Conservation (phyloP, 2,329 filamentous ascomycete species). For the Penicillium sp. region DNA sequence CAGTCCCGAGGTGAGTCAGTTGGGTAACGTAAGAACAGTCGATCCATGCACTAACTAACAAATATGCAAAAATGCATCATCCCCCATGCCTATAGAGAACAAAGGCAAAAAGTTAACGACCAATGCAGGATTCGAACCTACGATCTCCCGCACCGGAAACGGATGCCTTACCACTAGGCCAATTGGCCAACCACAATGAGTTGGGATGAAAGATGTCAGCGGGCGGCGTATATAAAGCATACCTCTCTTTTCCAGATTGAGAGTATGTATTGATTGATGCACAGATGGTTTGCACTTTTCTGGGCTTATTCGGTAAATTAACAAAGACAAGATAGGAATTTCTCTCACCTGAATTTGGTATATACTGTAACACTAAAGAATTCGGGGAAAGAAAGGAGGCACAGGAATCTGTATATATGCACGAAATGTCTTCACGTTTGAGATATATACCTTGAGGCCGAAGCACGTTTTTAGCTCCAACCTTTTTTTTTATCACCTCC, state of each 20-base stretch:
- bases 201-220: neutral
- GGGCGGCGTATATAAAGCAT: neutral
- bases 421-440: neutral
- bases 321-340: neutral
- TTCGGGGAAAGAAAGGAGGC: too few relatives aligned
- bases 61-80: neutral
- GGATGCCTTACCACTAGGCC: conserved; percentile 31
- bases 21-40: too few relatives aligned
- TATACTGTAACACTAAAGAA: too few relatives aligned
- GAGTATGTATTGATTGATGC: neutral
- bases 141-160: conserved; percentile 31
- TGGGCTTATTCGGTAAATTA: neutral
- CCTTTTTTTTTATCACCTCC: fast-evolving
- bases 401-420: neutral
- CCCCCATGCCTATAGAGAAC: neutral
- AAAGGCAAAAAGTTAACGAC: conserved; percentile 13
- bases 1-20: too few relatives aligned
- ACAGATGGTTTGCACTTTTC: neutral
- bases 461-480: too few relatives aligned
- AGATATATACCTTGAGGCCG: neutral
- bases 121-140: conserved; percentile 32
- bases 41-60: neutral
- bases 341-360: neutral
- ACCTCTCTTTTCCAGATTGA: neutral
- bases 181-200: conserved; percentile 20